Percentiles rank a stretch among this genome's conserved stretches.
Conservation (phyloP, 83 land plant species). For the Thuja plicata region DNA sequence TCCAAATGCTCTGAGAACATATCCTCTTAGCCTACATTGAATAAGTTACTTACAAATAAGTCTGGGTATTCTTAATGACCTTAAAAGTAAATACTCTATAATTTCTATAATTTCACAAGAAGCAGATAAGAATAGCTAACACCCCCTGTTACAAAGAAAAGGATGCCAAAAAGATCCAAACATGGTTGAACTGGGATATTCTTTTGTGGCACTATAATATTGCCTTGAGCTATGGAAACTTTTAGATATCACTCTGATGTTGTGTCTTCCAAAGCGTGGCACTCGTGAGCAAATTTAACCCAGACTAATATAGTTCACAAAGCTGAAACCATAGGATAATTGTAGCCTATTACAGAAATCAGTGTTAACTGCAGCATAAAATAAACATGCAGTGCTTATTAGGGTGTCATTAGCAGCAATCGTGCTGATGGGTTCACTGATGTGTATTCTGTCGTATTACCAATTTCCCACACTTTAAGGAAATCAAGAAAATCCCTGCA, state of each 20-base stretch:
- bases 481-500: not conserved
- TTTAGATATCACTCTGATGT: not conserved
- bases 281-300: not conserved
- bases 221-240: not conserved
- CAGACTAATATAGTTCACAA: not conserved
- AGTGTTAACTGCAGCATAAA: not conserved
- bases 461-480: not conserved
- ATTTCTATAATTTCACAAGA: not conserved
- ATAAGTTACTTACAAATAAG: not conserved
- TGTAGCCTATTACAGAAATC: not conserved
- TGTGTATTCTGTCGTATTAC: not conserved
- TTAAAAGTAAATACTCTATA: not conserved
- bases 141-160: not conserved
- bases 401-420: not conserved
- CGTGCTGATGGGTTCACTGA: not conserved
- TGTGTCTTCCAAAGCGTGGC: not conserved
- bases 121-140: not conserved
- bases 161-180: not conserved
- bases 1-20: not conserved
- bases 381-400: not conserved
- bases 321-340: not conserved
- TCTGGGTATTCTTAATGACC: not conserved
- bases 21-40: not conserved
- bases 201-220: not conserved
- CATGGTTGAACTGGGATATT: not conserved